phyloP scores from a whole-genome alignment of 305 asterid species.

The Fraxinus greggii region DNA sequence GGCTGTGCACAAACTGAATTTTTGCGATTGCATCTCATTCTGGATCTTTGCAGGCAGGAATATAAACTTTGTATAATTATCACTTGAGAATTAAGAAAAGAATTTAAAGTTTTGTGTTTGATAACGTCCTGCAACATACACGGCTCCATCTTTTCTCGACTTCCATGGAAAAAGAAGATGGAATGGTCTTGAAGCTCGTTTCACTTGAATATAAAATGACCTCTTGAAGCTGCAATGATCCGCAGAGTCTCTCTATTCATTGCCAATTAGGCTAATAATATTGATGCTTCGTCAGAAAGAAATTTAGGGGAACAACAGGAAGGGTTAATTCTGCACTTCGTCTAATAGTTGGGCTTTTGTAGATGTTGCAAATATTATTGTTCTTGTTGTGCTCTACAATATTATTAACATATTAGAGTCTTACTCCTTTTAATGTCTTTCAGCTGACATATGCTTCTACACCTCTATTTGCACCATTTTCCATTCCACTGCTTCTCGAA shows the following conservation, averaged over 20 bases:
- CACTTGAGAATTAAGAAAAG: neutral
- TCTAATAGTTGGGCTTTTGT: conserved; percentile 3
- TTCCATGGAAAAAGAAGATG: neutral
- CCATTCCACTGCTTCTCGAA: conserved; percentile 78
- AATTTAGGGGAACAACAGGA: conserved; percentile 10
- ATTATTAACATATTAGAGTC: conserved; percentile 15
- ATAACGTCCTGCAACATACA: neutral
- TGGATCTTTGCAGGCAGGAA: neutral
- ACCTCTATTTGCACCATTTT: conserved; percentile 76
- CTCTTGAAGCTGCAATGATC: conserved; percentile 9
- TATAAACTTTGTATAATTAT: conserved; percentile 3
- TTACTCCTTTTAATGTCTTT: conserved; percentile 39
- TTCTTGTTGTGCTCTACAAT: conserved; percentile 12
- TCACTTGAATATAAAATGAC: conserved; percentile 7
- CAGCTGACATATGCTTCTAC: conserved; percentile 92
- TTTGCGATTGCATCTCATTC: conserved; percentile 10
- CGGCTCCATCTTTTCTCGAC: neutral
- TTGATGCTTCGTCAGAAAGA: conserved; percentile 6
- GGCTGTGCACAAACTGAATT: conserved; percentile 14
- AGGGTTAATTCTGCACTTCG: conserved; percentile 1
- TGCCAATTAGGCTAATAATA: neutral
- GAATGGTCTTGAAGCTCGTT: conserved; percentile 15
- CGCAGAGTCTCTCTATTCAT: neutral
- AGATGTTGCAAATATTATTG: conserved; percentile 21
- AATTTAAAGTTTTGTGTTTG: conserved; percentile 9